A percentile compares a stretch with the other conserved stretches of the same genome.
Conservation (phyloP, 2,329 filamentous ascomycete species). For the Chrysosporium keratinophilum region DNA sequence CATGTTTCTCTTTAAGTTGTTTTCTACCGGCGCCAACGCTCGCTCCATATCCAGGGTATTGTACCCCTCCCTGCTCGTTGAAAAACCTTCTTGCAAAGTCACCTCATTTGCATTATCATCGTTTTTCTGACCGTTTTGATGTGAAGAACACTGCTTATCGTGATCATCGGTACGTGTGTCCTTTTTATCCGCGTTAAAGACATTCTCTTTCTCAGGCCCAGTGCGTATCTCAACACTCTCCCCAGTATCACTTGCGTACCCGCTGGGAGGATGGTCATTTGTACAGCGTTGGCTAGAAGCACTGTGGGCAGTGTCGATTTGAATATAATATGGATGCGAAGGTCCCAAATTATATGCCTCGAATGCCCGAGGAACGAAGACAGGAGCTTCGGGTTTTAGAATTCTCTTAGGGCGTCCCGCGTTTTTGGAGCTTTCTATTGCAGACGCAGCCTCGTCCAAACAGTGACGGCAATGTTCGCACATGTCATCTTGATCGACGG, state of each 20-base stretch:
- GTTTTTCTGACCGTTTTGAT: neutral
- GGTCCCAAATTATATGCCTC: neutral
- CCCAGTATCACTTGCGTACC: constrained; percentile 13
- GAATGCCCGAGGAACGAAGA: constrained; percentile 28
- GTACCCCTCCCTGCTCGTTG: neutral
- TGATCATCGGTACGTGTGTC: neutral
- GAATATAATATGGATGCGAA: constrained; percentile 2
- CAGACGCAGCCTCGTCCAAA: neutral
- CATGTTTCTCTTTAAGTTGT: neutral
- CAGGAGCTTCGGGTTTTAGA: constrained; percentile 33
- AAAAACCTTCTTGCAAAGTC: neutral
- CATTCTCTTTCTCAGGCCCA: constrained; percentile 2
- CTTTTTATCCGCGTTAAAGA: neutral
- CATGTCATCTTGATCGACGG: constrained; percentile 1
- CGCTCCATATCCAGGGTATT: neutral
- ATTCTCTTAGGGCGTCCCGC: constrained; percentile 11
- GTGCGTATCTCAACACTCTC: constrained; percentile 14
- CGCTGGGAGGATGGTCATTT: constrained; percentile 6
- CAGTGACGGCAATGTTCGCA: constrained; percentile 6
- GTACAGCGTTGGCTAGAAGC: neutral
- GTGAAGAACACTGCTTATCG: too few species aligned
- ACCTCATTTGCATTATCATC: neutral
- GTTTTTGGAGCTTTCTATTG: constrained; percentile 7
- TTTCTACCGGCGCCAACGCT: neutral
- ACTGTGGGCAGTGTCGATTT: constrained; percentile 5